Base-by-base conservation (phyloP, 331 rosid genomes). In the Phaseolus coccineus region DNA sequence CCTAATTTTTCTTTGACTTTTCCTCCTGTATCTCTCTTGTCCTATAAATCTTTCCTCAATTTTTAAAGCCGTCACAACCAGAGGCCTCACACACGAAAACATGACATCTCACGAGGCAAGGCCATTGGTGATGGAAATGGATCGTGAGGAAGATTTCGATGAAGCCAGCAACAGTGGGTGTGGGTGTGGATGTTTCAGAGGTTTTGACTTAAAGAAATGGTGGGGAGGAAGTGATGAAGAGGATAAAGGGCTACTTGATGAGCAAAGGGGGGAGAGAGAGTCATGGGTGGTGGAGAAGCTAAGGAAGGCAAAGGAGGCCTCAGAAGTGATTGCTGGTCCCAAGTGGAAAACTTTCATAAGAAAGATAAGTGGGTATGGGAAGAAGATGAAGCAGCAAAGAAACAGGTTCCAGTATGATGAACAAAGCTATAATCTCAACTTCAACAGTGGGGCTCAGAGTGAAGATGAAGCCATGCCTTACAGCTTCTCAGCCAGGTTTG, bases 391-490 rank as follows among this genome's bases (percentile, higher is more conserved):
- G 39, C 40, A 69, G 15, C 78, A 76, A 22, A 83, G 42, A 47
- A 39, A 65, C 4, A 85, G 82, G 80, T 88, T 87, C 50, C 91
- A 77, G 51, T 94, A 91, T 30, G 96, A 94, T 77, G 83, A 87
- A 44, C 89, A 83, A 1, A 89, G 89, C 81, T 94, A 94, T 76
- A 92, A 92, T 69, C 90, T 94, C 13, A 94, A 94, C 76, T 94
- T 94, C 64, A 89, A 93, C 4, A 53, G 74, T 1, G 85, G 87
- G 0, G 73, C 83, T 35, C 84, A 76, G 2, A 82, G 81, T 9
- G 86, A 81, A 68, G 89, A 89, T n/a, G 92, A 89, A 37, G 62
- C 73, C 50, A 57, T 79, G 31, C 87, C 76, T 72, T 84, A 77
- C 6, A 84, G 78, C 27, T 88, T 85, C 79, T 71, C 88, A 2